Conservation (phyloP, 2,329 filamentous ascomycete genomes). For the Neodidymelliopsis sp. region DNA sequence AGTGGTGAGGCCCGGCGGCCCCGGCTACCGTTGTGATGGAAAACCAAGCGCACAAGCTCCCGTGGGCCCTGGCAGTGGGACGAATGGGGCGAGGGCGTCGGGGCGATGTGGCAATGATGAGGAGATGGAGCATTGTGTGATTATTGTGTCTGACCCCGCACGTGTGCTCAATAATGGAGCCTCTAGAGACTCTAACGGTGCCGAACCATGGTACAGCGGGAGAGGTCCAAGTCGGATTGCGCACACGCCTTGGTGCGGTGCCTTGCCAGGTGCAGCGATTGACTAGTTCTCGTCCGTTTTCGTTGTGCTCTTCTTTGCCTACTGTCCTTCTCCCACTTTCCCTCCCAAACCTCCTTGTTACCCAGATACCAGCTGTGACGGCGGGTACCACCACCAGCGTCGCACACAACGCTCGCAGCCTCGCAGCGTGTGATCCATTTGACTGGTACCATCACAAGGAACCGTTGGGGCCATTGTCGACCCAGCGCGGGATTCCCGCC, state of each 20-base stretch:
- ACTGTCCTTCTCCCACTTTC: constrained; percentile 1
- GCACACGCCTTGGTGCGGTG: too few species aligned
- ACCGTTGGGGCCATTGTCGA: constrained; percentile 11
- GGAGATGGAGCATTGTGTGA: too few species aligned
- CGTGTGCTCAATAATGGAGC: not conserved
- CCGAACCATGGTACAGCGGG: constrained; percentile 13
- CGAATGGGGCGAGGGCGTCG: constrained; percentile 15
- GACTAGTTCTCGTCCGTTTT: constrained; percentile 20
- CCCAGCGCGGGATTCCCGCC: constrained; percentile 10
- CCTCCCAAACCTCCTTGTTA: constrained; percentile 6
- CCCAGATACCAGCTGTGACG: constrained; percentile 14
- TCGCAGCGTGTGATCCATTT: constrained; percentile 15
- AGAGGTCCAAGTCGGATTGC: too few species aligned
- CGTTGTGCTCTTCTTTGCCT: constrained; percentile 10
- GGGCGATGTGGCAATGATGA: constrained; percentile 4
- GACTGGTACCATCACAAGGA: constrained; percentile 10
- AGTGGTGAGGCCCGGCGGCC: constrained; percentile 8
- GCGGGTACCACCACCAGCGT: constrained; percentile 14
- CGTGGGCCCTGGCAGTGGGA: constrained; percentile 13
- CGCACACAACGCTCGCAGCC: constrained; percentile 18
- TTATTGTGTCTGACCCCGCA: not conserved
- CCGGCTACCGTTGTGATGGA: constrained; percentile 16
- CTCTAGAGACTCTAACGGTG: constrained; percentile 1
- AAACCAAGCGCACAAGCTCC: constrained; percentile 14
- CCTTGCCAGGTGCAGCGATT: too few species aligned